Conservation (phyloP, 345 rosid genomes). For the Eucalyptus sideroxylon region DNA sequence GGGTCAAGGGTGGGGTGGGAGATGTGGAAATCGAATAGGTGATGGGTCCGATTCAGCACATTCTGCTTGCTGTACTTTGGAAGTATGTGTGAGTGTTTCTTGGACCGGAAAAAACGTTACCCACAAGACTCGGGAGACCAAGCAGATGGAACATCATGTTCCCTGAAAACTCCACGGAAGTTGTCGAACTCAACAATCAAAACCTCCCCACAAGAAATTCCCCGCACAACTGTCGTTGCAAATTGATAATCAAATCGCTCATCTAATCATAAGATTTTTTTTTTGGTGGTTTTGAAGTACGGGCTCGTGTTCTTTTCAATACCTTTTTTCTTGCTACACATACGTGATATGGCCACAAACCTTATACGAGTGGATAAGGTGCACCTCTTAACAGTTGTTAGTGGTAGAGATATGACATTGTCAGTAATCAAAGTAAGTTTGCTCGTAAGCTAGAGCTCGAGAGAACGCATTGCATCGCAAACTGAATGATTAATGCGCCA, state of each 20-base stretch:
- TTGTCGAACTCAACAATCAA: background rate
- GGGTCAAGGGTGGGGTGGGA: background rate
- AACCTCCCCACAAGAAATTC: background rate
- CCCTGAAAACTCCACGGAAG: background rate
- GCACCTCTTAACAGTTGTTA: background rate
- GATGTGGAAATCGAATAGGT: background rate
- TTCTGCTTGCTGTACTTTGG: background rate
- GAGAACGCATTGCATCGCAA: background rate
- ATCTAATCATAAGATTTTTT: background rate
- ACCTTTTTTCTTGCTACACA: background rate
- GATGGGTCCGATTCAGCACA: background rate
- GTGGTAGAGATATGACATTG: background rate
- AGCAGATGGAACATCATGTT: background rate
- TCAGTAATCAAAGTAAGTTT: background rate
- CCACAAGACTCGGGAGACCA: background rate
- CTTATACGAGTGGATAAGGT: background rate
- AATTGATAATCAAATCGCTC: background rate
- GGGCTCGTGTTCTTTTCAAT: background rate
- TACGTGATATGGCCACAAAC: background rate
- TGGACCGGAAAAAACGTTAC: background rate
- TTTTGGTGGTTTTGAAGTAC: background rate
- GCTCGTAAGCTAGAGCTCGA: background rate
- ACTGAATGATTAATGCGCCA: background rate
- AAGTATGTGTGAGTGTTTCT: background rate
- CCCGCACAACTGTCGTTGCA: background rate